phyloP scores from a whole-genome alignment of 495 filamentous ascomycete species.

The Chaetomium fimeti region DNA sequence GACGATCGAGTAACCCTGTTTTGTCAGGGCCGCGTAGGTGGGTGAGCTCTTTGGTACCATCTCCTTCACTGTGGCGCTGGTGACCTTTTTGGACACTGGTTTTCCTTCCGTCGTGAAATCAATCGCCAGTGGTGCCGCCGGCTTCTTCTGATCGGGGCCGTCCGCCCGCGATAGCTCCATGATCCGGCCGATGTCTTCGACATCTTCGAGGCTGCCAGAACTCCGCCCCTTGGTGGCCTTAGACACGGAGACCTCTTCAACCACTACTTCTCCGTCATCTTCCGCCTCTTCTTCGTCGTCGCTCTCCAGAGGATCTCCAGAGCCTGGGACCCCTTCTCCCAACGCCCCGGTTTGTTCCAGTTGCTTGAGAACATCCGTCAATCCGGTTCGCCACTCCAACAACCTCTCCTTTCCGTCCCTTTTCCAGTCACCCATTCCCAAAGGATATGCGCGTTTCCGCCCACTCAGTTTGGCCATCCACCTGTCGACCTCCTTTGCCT shows the following conservation, averaged over 20 bases:
- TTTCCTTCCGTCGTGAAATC: constrained; percentile 75
- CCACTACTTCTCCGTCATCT: constrained; percentile 58
- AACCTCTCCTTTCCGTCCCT: constrained; percentile 62
- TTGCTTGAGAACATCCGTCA: constrained; percentile 69
- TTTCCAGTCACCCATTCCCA: constrained; percentile 86
- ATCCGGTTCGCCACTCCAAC: constrained; percentile 71
- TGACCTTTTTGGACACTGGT: constrained; percentile 48
- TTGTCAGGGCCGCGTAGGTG: constrained; percentile 82
- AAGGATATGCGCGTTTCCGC: constrained; percentile 71
- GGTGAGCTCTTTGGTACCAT: constrained; percentile 92
- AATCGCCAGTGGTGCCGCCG: constrained; percentile 61
- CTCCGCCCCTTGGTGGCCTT: constrained; percentile 41
- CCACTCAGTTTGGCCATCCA: constrained; percentile 94
- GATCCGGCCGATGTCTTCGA: constrained; percentile 78
- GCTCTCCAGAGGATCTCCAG: constrained; percentile 79
- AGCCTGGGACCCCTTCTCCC: constrained; percentile 77
- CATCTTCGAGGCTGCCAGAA: constrained; percentile 60
- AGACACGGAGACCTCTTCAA: constrained; percentile 40
- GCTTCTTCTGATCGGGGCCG: constrained; percentile 28
- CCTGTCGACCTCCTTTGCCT: constrained; percentile 83
- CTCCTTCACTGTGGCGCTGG: constrained; percentile 61
- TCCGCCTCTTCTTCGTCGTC: constrained; percentile 65
- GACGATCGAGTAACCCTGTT: constrained; percentile 93
- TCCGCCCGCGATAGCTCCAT: constrained; percentile 51
- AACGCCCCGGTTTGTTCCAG: constrained; percentile 59